Evolutionary conservation across 768 basidiomycete species (phyloP), one percentile per base, ranked within the genome.

Genomic region (Leccinum subtestaceum): DNA sequence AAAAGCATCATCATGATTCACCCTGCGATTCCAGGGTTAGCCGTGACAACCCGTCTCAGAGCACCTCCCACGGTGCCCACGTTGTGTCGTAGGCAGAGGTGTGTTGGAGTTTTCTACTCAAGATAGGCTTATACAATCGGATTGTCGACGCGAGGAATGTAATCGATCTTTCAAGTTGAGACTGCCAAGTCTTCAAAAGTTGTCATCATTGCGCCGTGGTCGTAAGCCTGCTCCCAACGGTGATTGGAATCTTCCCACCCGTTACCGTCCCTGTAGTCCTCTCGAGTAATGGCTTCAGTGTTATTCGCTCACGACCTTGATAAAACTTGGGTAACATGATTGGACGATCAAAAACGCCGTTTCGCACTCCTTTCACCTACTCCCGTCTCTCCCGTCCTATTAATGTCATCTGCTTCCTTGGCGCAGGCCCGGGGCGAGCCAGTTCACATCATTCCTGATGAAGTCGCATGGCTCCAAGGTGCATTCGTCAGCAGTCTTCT

Each of bases 391-490:
- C 34, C 29, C n/a, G 17, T 13, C 29, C 23, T n/a, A 45, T 25
- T n/a, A 11, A 67, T 67, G 66, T 31, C 25, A 4, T 3, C 40
- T 25, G 19, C 43, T 48, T 45, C 56, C 15, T 59, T 56, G 9
- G 17, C 48, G 8, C n/a, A 43, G 4, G n/a, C n/a, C 2, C 56
- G 38, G 3, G 5, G 57, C 17, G 54, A 67, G 29, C 25, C 59
- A n/a, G 17, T 1, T 4, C 0, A 59, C 23, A 1, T 53, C 23
- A 52, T 59, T 21, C 21, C 21, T 17, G 57, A 59, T 27, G 65
- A 66, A 25, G 45, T 61, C 3, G 11, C 62, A 31, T 67, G 65
- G 65, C 66, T 67, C 7, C 65, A 67, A 56, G 65, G 65, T 52
- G 65, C 65, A 9, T 65, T 67, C 38, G 15, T 67, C 31, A 49